Percentiles rank a stretch among this genome's conserved stretches.
Conservation (phyloP, 495 filamentous ascomycete species). For the Hypoxylon rickii region DNA sequence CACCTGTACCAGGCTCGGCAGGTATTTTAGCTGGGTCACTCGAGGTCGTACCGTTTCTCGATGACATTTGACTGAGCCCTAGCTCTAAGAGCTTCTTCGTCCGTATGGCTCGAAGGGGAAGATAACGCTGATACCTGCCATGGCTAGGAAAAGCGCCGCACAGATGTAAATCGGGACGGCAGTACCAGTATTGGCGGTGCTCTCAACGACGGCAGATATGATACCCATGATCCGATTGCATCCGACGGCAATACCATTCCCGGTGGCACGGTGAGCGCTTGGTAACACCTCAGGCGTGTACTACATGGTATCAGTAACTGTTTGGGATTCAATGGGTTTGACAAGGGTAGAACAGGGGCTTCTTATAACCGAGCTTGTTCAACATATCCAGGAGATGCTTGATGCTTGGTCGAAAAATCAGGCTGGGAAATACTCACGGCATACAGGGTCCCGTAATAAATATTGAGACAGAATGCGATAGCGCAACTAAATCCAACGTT, state of each 20-base stretch:
- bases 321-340: too few relatives aligned
- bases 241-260: conserved; percentile 70
- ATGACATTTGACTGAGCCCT: too few relatives aligned
- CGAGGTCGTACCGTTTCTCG: too few relatives aligned
- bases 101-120: conserved; percentile 78
- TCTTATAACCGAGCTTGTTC: too few relatives aligned
- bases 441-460: conserved; percentile 75
- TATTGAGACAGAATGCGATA: conserved; percentile 69
- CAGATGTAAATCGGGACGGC: conserved; percentile 71
- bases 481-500: conserved; percentile 68
- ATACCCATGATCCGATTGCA: conserved; percentile 76
- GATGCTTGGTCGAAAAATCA: too few relatives aligned
- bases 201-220: conserved; percentile 66
- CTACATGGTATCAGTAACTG: conserved; percentile 1
- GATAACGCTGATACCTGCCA: conserved; percentile 62
- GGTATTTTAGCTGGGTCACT: too few relatives aligned
- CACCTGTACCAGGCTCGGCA: too few relatives aligned
- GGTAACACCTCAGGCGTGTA: conserved; percentile 65
- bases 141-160: conserved; percentile 65
- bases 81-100: conserved; percentile 67
- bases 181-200: conserved; percentile 61
- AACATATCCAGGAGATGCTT: too few relatives aligned
- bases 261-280: conserved; percentile 70
- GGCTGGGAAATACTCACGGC: conserved; percentile 47
- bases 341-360: too few relatives aligned